Evolutionary conservation across 495 filamentous ascomycete genomes (phyloP).

Genomic region (Aspergillus hancockii): DNA sequence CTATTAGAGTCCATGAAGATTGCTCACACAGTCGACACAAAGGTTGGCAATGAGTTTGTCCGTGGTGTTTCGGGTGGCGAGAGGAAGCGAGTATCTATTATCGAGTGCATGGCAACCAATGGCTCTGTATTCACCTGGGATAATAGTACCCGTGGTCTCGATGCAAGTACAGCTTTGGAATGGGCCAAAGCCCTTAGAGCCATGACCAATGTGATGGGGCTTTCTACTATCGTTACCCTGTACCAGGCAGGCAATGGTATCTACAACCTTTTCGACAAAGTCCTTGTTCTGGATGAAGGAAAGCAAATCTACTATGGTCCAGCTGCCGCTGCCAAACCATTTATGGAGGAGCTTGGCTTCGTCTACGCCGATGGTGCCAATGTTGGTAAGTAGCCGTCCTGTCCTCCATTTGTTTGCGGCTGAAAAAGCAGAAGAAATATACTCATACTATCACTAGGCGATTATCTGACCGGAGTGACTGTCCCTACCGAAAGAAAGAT

Average conservation of each 20-base stretch:
- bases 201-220: conserved; percentile 48
- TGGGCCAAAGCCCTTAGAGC: conserved; percentile 50
- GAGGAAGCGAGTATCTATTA: conserved; percentile 71
- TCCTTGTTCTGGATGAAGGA: conserved; percentile 65
- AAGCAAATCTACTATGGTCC: conserved; percentile 63
- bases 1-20: conserved; percentile 72
- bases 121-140: conserved; percentile 64
- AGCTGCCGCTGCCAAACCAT: conserved; percentile 58
- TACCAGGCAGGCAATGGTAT: conserved; percentile 67
- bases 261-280: conserved; percentile 67
- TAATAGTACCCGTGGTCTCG: conserved; percentile 61
- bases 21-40: conserved; percentile 75
- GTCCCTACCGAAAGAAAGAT: conserved; percentile 66
- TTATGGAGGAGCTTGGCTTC: conserved; percentile 71
- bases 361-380: conserved; percentile 66
- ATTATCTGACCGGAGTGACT: conserved; percentile 72
- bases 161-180: conserved; percentile 61
- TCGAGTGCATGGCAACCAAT: conserved; percentile 64
- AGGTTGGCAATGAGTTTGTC: conserved; percentile 76
- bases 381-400: conserved; percentile 15
- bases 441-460: conserved; percentile 40
- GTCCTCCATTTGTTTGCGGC: too few relatives aligned
- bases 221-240: conserved; percentile 51
- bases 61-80: conserved; percentile 85
- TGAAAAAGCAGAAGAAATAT: too few relatives aligned